Conservation (phyloP, 164 flowering plant genomes). For the Malania oleifera region DNA sequence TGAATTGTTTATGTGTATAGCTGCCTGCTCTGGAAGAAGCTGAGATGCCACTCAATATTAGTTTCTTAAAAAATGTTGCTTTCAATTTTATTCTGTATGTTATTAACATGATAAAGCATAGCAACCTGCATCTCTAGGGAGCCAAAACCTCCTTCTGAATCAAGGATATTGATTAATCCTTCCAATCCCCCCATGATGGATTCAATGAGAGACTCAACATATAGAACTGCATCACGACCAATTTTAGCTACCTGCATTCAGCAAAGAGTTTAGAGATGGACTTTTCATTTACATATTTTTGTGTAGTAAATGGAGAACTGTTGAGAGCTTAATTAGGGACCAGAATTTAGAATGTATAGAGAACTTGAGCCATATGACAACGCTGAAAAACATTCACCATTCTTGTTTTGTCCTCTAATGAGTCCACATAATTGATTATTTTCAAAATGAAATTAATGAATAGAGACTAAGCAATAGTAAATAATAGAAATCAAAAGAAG, state of each 20-base stretch:
- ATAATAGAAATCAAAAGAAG: too few relatives aligned
- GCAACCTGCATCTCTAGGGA: conserved; percentile 86
- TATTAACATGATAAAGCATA: conserved; percentile 12
- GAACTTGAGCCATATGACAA: too few relatives aligned
- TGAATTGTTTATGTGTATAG: conserved; percentile 71
- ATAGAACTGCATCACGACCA: conserved; percentile 94
- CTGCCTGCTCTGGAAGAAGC: conserved; percentile 99
- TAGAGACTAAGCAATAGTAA: too few relatives aligned
- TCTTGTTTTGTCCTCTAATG: too few relatives aligned
- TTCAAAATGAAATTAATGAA: too few relatives aligned
- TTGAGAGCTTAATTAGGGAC: too few relatives aligned
- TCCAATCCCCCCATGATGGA: conserved; percentile 99
- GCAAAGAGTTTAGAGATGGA: neutral
- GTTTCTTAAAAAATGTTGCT: conserved; percentile 14
- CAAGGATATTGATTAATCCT: conserved; percentile 93
- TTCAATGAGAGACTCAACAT: conserved; percentile 96
- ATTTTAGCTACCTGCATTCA: conserved; percentile 75
- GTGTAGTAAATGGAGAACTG: too few relatives aligned
- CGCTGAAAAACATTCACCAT: too few relatives aligned
- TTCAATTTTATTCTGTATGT: neutral
- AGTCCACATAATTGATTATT: too few relatives aligned
- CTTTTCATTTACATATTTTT: too few relatives aligned
- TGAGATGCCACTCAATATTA: conserved; percentile 34
- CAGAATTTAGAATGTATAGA: too few relatives aligned
- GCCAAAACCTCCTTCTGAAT: conserved; percentile 98